These are phyloP conservation scores for Hyphopichia homilentoma DNA, from an alignment of 805 yeast species.

Conservation along the genomic window DNA sequence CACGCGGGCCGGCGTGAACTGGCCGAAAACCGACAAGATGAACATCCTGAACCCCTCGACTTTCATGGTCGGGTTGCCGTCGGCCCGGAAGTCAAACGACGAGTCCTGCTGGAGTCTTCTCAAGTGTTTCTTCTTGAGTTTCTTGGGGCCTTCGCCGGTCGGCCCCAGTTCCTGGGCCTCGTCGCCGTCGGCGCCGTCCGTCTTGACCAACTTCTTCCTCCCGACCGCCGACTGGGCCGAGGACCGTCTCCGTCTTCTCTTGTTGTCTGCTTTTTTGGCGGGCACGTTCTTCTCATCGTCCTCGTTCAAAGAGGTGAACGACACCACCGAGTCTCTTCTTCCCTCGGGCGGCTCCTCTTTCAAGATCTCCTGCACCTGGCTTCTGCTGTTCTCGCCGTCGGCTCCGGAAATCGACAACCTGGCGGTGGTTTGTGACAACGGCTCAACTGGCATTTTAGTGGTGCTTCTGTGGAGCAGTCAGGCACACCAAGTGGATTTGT, in stretches of 20 bases:
- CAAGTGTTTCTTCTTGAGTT: too few relatives aligned
- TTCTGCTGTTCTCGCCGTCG: constrained; percentile 16
- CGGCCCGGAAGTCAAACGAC: too few relatives aligned
- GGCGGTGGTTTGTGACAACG: constrained; percentile 21
- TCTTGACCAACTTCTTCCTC: too few relatives aligned
- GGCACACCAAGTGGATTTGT: neutral
- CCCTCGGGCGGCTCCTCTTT: constrained; percentile 2
- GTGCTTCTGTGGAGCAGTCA: neutral
- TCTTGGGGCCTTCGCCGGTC: too few relatives aligned
- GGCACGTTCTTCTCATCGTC: constrained; percentile 11
- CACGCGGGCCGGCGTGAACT: too few relatives aligned
- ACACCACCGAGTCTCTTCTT: constrained; percentile 21
- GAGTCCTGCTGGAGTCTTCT: too few relatives aligned
- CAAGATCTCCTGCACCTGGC: constrained; percentile 13
- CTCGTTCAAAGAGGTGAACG: constrained; percentile 20
- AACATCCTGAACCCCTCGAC: too few relatives aligned
- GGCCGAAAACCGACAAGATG: too few relatives aligned
- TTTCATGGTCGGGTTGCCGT: too few relatives aligned
- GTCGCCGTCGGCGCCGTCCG: too few relatives aligned
- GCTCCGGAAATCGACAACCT: constrained; percentile 22
- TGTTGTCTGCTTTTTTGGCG: neutral
- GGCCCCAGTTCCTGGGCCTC: too few relatives aligned
- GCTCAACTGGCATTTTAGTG: constrained; percentile 3
- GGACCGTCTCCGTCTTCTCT: constrained; percentile 37
- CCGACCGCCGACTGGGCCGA: too few relatives aligned